These are phyloP conservation scores for Colletotrichum sp. DNA, from an alignment of 2,329 filamentous ascomycete genomes.

Conservation along the genomic window DNA sequence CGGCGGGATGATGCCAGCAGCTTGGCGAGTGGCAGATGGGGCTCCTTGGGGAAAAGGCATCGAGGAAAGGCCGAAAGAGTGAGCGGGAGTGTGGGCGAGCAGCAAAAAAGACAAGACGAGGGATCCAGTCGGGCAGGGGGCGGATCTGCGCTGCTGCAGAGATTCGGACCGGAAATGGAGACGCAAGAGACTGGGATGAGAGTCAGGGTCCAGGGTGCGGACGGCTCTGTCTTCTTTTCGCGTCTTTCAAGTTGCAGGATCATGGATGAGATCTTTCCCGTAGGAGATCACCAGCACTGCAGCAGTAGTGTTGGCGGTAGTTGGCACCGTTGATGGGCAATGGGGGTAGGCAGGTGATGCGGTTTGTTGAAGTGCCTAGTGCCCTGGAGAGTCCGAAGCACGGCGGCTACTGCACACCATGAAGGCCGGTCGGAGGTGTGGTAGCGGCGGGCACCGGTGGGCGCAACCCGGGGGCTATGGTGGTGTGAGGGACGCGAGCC, in stretches of 20 bases:
- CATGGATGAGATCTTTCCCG: neutral
- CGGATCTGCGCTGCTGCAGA: neutral
- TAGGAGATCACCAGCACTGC: neutral
- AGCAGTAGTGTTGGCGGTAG: neutral
- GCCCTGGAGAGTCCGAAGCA: neutral
- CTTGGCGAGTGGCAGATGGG: neutral
- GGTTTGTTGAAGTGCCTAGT: neutral
- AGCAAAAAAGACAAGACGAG: neutral
- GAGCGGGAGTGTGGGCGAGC: constrained; percentile 8
- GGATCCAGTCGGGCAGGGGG: neutral
- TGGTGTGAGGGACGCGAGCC: neutral
- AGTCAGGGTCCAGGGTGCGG: neutral
- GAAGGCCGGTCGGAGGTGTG: neutral
- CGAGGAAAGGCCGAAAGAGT: constrained; percentile 14
- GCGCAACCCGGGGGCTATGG: neutral
- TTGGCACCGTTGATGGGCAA: neutral
- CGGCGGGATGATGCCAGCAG: neutral
- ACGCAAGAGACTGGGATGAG: neutral
- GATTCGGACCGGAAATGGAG: neutral
- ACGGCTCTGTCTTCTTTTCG: neutral
- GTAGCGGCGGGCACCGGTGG: neutral
- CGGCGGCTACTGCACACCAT: neutral
- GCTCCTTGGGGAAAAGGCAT: neutral
- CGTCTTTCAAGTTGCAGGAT: neutral
- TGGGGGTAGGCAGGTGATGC: neutral